These are phyloP conservation scores for Phytopythium kandeliae DNA, from an alignment of 352 stramenopile species.

Conservation along the genomic window DNA sequence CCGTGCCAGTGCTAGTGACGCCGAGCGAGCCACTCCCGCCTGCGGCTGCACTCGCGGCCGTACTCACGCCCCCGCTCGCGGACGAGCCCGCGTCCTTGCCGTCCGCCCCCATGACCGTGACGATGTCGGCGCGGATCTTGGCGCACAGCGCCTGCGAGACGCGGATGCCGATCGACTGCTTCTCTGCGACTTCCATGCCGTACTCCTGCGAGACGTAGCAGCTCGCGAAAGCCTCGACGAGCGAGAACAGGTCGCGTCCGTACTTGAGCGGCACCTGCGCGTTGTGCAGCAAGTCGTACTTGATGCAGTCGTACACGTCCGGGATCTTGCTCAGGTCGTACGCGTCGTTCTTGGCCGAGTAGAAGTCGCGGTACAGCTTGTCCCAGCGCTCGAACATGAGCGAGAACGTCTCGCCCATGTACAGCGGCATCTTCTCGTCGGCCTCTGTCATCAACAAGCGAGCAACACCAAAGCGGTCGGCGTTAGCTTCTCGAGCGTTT, in stretches of 20 bases:
- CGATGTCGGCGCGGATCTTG: conserved; percentile 96
- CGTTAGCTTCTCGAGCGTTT: too few species aligned
- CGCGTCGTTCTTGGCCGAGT: conserved; percentile 83
- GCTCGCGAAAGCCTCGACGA: conserved; percentile 94
- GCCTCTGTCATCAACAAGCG: conserved; percentile 24
- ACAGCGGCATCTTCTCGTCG: conserved; percentile 85
- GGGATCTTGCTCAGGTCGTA: conserved; percentile 96
- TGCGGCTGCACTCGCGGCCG: conserved; percentile 22
- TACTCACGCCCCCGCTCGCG: conserved; percentile 3
- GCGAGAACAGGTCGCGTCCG: conserved; percentile 90
- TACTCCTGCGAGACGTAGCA: conserved; percentile 98
- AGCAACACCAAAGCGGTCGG: conserved; percentile 11
- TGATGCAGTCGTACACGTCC: conserved; percentile 97
- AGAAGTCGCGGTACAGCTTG: conserved; percentile 95
- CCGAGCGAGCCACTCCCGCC: conserved; percentile 11
- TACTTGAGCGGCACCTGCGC: conserved; percentile 82
- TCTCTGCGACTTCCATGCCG: conserved; percentile 89
- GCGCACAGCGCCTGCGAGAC: conserved; percentile 96
- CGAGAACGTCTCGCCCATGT: conserved; percentile 96
- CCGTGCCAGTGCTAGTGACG: background rate
- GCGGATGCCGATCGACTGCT: conserved; percentile 93
- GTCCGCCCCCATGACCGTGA: conserved; percentile 69
- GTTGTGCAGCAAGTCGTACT: conserved; percentile 99
- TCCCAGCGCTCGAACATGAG: conserved; percentile 93
- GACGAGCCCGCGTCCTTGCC: conserved; percentile 19